Conservation (phyloP, 768 basidiomycete species). For the Suillus subluteus region DNA sequence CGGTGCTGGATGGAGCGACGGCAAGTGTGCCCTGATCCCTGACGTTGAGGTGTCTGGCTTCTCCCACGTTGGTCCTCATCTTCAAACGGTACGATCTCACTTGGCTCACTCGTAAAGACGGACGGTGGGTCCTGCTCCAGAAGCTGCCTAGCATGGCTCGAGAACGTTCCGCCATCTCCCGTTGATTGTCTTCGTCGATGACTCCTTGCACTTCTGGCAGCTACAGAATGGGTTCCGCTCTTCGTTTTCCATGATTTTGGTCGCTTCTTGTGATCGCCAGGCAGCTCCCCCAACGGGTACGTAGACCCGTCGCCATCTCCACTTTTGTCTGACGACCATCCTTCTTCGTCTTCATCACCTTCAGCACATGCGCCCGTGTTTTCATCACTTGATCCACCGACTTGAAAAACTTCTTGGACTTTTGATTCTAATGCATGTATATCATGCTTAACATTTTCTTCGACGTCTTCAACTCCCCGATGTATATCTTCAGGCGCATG, state of each 20-base stretch:
- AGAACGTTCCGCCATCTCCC: conserved; percentile 19
- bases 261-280: conserved; percentile 26
- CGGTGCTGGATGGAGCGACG: conserved; percentile 32
- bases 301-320: conserved; percentile 25
- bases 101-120: neutral
- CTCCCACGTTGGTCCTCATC: conserved; percentile 28
- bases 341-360: conserved; percentile 54
- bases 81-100: conserved; percentile 4
- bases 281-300: conserved; percentile 14
- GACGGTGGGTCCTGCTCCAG: neutral
- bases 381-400: conserved; percentile 16
- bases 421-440: conserved; percentile 21
- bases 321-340: conserved; percentile 65
- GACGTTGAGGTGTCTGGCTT: conserved; percentile 20
- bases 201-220: conserved; percentile 13
- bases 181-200: conserved; percentile 19
- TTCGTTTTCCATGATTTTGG: conserved; percentile 28
- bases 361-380: conserved; percentile 13
- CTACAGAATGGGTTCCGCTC: conserved; percentile 9
- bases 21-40: conserved; percentile 16
- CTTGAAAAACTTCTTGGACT: conserved; percentile 13
- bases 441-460: conserved; percentile 21
- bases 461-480: conserved; percentile 30
- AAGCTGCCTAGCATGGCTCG: conserved; percentile 13
- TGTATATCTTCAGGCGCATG: conserved; percentile 23